Base-by-base conservation (phyloP, 2,329 filamentous ascomycete genomes). In the Anisogramma anomala region DNA sequence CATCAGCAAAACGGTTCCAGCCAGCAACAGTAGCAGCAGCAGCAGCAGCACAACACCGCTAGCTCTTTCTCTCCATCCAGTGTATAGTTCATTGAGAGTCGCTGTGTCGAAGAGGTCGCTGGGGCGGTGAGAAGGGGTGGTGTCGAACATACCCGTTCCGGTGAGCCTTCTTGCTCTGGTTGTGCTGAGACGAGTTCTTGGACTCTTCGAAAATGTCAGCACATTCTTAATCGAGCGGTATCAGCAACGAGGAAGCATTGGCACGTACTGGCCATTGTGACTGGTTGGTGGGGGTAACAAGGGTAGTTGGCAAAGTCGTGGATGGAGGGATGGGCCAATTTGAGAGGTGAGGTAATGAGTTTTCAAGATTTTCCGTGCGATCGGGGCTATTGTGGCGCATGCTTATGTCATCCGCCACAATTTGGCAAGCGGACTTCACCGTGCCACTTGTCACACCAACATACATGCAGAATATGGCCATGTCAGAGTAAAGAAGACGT, bases 141-240 rank as follows among this genome's bases (percentile, higher is more conserved):
- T 35, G 32, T 36, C 43, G 15, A 46, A 73, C 82, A 60, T 82
- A 95, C 89, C 91, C 91, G 78, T 98, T 98, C 67, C 83, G 82
- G 82, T 98, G 91, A 73, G 87, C 88, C 84, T 98, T 98, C 77
- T 84, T 84, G 68, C 78, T 79, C 81, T 91, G 84, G 74, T 95
- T 95, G 76, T 95, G 87, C 79, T 96, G 89, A 63, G 89, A 95
- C 74, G 86, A 93, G 82, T 96, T 96, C 87, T 96, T 96, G 62
- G 91, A 96, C 79, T 96, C 88, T 95, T 66, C 45, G 43, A 46
- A 36, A 41, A 40, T 25, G 51, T 63, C 39, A 65, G 55, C 49
- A 50, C 46, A 22, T 33, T 18, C 7, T 9, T 17, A 13, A 43
- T 23, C 7, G 3, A 35, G 7, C 17, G 4, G 14, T 15, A 36